Percentiles rank a stretch among this genome's conserved stretches.
phyloP scores from a whole-genome alignment of 495 filamentous ascomycete genomes.

The Xylaria longipes region DNA sequence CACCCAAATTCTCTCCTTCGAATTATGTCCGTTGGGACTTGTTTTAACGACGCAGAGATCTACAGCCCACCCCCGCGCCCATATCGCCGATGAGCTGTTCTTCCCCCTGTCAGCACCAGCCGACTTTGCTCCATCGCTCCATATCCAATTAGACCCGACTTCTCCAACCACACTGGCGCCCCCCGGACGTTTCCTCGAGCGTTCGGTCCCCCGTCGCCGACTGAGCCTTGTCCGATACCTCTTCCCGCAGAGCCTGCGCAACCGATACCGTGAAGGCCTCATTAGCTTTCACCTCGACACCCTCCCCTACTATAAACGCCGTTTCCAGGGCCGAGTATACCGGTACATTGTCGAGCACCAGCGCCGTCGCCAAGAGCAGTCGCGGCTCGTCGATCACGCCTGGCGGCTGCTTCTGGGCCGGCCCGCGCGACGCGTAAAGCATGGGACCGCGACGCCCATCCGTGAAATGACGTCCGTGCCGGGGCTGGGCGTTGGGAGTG shows the following conservation, averaged over 20 bases:
- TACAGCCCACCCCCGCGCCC: background rate
- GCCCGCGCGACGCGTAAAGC: constrained; percentile 23
- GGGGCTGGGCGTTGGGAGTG: constrained; percentile 34
- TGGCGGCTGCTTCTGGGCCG: constrained; percentile 48
- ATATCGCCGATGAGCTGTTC: background rate
- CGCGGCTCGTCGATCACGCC: constrained; percentile 58
- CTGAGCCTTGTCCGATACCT: constrained; percentile 61
- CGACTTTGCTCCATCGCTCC: background rate
- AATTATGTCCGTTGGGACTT: background rate
- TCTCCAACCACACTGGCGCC: constrained; percentile 34
- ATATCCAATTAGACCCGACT: background rate
- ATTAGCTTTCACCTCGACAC: constrained; percentile 73
- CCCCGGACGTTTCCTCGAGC: constrained; percentile 34
- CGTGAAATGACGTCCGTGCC: constrained; percentile 38
- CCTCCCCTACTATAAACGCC: constrained; percentile 71
- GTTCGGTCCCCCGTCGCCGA: constrained; percentile 35
- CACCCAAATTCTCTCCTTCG: background rate
- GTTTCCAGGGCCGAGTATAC: constrained; percentile 77
- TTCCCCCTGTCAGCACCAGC: background rate
- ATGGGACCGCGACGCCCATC: constrained; percentile 29
- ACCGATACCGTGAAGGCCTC: constrained; percentile 66
- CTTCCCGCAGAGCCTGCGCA: constrained; percentile 61
- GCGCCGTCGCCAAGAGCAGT: constrained; percentile 55
- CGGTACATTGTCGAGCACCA: constrained; percentile 71
- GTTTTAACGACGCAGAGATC: background rate